Percentiles rank a stretch among this genome's conserved stretches.
Conservation (phyloP, 2,329 filamentous ascomycete species). For the Aspergillus fumigatus region DNA sequence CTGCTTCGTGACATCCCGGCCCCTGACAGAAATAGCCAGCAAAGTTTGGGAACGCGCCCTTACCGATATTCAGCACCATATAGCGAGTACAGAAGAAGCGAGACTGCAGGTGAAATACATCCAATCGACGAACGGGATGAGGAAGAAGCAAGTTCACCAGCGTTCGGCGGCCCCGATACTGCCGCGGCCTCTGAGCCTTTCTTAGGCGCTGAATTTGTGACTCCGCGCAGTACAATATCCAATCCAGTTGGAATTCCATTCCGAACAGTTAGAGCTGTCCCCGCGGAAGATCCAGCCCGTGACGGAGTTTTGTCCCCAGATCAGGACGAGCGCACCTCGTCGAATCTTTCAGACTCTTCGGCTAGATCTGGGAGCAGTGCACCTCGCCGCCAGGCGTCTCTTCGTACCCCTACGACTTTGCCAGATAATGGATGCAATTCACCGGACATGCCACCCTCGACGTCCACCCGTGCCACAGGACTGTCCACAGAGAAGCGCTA, state of each 20-base stretch:
- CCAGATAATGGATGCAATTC: constrained; percentile 22
- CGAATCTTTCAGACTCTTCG: constrained; percentile 51
- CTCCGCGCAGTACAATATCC: constrained; percentile 22
- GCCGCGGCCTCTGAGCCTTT: constrained; percentile 23
- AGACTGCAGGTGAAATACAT: constrained; percentile 54
- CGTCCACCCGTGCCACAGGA: constrained; percentile 17
- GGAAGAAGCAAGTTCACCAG: constrained; percentile 41
- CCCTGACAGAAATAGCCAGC: constrained; percentile 37
- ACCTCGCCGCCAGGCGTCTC: constrained; percentile 12
- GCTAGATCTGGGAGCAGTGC: constrained; percentile 18
- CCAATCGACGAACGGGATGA: constrained; percentile 61
- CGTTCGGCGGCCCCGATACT: background rate
- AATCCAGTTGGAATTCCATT: background rate
- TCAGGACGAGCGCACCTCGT: constrained; percentile 53
- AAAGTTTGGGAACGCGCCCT: constrained; percentile 34
- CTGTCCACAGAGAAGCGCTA: constrained; percentile 33
- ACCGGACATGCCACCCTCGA: constrained; percentile 18
- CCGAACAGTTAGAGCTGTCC: background rate
- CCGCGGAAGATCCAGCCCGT: constrained; percentile 1
- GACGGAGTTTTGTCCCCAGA: constrained; percentile 44
- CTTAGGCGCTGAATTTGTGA: constrained; percentile 22
- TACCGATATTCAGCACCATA: constrained; percentile 41
- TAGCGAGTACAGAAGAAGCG: constrained; percentile 46
- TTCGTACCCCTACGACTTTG: constrained; percentile 20
- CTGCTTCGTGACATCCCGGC: constrained; percentile 38